Conservation (phyloP, 2,329 filamentous ascomycete genomes). For the Scytalidium sp. region DNA sequence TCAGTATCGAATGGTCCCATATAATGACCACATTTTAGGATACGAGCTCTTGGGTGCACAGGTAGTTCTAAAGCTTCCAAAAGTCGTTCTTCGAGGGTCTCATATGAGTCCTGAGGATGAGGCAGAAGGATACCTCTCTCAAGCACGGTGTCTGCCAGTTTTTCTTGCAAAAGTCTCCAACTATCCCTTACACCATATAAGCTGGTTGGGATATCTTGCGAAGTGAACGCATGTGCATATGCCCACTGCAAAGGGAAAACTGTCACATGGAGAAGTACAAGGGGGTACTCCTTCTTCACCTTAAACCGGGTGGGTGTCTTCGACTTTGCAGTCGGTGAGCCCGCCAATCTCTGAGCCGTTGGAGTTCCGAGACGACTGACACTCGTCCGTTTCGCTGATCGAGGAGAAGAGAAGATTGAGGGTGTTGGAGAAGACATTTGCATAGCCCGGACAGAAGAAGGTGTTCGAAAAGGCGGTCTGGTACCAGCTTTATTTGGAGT, state of each 20-base stretch:
- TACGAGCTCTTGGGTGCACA: slow-evolving; percentile 58
- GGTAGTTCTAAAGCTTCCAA: slow-evolving; percentile 73
- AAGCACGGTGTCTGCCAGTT: slow-evolving; percentile 69
- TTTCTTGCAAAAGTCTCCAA: slow-evolving; percentile 66
- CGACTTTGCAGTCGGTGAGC: slow-evolving; percentile 16
- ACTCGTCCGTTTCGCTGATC: slow-evolving; percentile 51
- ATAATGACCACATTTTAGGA: slow-evolving; percentile 76
- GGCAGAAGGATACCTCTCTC: slow-evolving; percentile 72
- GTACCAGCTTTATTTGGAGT: slow-evolving; percentile 51
- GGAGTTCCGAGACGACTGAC: slow-evolving; percentile 58
- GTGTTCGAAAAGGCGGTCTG: slow-evolving; percentile 65
- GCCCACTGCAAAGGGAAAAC: slow-evolving; percentile 67
- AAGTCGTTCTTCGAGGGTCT: slow-evolving; percentile 73
- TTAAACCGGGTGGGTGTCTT: slow-evolving; percentile 56
- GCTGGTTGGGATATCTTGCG: slow-evolving; percentile 40
- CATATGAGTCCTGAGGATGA: slow-evolving; percentile 78
- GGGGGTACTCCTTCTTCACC: slow-evolving; percentile 54
- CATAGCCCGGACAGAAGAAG: slow-evolving; percentile 66
- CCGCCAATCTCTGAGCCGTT: slow-evolving; percentile 21
- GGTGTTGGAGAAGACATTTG: slow-evolving; percentile 68
- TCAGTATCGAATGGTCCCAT: slow-evolving; percentile 45
- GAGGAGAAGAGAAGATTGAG: slow-evolving; percentile 54
- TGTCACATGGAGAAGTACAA: slow-evolving; percentile 76
- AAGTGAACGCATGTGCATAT: slow-evolving; percentile 56
- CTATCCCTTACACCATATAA: slow-evolving; percentile 55